Conservation (phyloP, 306 rosid genomes). For the Cucurbita argyrosperma region DNA sequence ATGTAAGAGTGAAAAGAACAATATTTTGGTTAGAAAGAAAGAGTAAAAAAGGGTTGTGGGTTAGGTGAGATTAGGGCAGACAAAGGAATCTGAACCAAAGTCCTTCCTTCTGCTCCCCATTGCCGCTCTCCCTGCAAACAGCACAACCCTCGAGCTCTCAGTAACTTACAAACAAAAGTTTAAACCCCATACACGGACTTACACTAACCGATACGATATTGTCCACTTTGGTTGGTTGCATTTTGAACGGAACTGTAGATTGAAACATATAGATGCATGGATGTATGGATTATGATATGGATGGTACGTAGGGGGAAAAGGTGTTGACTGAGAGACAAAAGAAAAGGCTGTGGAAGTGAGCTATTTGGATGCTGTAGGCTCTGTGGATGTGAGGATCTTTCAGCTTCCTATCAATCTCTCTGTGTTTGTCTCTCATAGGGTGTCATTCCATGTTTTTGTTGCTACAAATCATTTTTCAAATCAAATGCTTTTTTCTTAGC, state of each 20-base stretch:
- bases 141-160: constrained; percentile 22
- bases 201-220: neutral
- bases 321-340: constrained; percentile 15
- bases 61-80: constrained; percentile 10
- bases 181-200: neutral
- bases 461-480: constrained; percentile 5
- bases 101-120: constrained; percentile 3
- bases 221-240: no score
- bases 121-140: constrained; percentile 5
- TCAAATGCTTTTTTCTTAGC: no score
- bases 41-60: neutral
- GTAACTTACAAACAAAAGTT: neutral
- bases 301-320: constrained; percentile 19
- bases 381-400: constrained; percentile 59
- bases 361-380: constrained; percentile 52
- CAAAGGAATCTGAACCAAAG: constrained; percentile 9
- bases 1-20: neutral
- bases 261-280: neutral
- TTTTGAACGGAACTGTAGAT: no score
- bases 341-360: constrained; percentile 26
- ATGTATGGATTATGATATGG: constrained; percentile 15
- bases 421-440: neutral
- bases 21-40: no score
- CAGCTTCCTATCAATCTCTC: constrained; percentile 17
- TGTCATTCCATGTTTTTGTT: constrained; percentile 15